phyloP scores from a whole-genome alignment of 352 stramenopile species.

The Phytophthora tentaculata region DNA sequence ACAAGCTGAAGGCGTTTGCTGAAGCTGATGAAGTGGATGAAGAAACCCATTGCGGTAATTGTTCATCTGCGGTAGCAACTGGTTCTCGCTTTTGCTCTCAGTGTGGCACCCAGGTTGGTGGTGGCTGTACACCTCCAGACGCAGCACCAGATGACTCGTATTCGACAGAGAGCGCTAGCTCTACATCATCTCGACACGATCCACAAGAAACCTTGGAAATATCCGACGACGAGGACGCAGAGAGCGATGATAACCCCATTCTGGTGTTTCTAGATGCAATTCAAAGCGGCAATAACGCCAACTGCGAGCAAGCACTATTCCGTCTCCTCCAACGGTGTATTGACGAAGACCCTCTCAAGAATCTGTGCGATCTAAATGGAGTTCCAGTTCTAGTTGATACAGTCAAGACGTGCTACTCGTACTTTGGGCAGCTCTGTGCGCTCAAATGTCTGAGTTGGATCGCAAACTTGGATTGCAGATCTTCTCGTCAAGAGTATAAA shows the following conservation, averaged over 20 bases:
- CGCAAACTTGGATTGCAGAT: conserved; percentile 10
- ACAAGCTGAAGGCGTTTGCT: conserved; percentile 6
- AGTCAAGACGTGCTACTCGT: not conserved
- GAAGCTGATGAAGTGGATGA: not conserved
- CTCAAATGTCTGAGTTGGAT: conserved; percentile 9
- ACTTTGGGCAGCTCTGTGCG: conserved; percentile 11
- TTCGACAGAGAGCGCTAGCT: not conserved
- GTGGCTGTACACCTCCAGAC: not conserved
- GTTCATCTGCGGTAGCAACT: not conserved
- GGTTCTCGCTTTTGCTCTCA: conserved; percentile 8
- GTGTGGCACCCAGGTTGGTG: not conserved
- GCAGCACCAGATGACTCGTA: not conserved
- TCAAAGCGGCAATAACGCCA: not conserved
- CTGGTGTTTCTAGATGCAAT: conserved; percentile 3
- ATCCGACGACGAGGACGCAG: not conserved
- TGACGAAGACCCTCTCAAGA: conserved; percentile 2
- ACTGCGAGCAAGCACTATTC: conserved; percentile 5
- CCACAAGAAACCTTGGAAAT: not conserved
- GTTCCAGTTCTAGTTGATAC: conserved; percentile 1
- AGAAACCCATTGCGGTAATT: not conserved
- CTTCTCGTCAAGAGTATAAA: conserved; percentile 4
- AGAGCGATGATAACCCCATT: not conserved
- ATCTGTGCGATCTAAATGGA: conserved; percentile 4
- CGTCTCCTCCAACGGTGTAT: conserved; percentile 5
- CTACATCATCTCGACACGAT: conserved; percentile 1